Evolutionary conservation across 75 land plant species (phyloP), one percentile per base, ranked within the genome.

Genomic region (Pinus tabuliformis): DNA sequence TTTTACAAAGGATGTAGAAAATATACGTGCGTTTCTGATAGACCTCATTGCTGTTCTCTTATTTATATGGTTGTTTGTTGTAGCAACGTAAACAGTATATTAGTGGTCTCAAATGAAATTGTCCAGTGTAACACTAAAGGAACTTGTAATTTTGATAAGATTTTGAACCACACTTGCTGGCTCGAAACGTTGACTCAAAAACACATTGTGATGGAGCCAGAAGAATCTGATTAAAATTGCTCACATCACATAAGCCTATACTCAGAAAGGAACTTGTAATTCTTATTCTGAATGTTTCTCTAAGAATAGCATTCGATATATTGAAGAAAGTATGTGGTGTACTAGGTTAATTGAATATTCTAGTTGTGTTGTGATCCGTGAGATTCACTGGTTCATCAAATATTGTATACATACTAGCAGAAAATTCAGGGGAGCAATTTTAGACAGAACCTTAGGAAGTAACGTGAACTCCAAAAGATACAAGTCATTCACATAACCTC

Each of bases 1-100:
- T 87, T 97, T 30, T 82, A 89, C 74, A 95, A 88, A 84, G 99
- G 98, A 37, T 89, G 95, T 70, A 89, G 86, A 56, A 97, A 89
- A 77, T 95, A 90, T 77, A 91, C 90, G 99, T 96, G 79, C 75
- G 96, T 84, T 5, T 6, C 49, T 37, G 49, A 68, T 36, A 68
- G 12, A 20, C n/a, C 71, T 68, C 52, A 42, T 68, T 68, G 52
- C 9, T 68, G 15, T 68, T 42, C 49, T 68, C 45, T 12, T 39
- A 7, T 68, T 42, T 68, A 52, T 21, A 68, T 68, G 20, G 36
- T 3, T 39, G 22, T 68, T 37, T 18, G 42, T n/a, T 68, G 18
- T 68, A 39, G 12, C 24, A 39, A 39, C 2, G 64, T 66, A 42
- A 66, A 66, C 16, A 33, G 66, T 26, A 15, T 30, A 63, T 64